These are phyloP conservation scores for Aurantiochytrium sp. DNA, from an alignment of 108 stramenopile genomes.

Conservation along the genomic window DNA sequence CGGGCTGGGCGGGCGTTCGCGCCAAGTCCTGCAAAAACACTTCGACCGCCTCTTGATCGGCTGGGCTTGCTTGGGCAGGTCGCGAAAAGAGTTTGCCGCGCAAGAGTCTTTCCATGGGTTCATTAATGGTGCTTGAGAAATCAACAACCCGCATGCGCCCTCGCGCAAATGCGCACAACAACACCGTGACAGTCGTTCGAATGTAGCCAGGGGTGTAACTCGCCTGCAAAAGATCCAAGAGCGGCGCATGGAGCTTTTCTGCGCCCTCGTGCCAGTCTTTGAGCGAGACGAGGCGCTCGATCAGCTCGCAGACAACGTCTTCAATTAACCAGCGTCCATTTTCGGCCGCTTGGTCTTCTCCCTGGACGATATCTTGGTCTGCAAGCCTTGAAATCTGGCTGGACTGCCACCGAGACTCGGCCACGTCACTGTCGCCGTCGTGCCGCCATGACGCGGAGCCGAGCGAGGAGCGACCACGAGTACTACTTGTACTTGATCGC, in stretches of 20 bases:
- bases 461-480: too few species aligned
- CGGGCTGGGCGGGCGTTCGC: slow-evolving; percentile 2
- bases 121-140: neutral
- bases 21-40: slow-evolving; percentile 8
- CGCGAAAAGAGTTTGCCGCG: neutral
- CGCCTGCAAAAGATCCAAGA: neutral
- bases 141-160: neutral
- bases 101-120: neutral
- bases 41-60: neutral
- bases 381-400: too few species aligned
- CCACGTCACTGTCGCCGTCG: too few species aligned
- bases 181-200: neutral
- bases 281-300: neutral
- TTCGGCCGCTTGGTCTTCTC: neutral
- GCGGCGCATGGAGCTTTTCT: neutral
- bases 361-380: too few species aligned
- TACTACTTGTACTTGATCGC: too few species aligned
- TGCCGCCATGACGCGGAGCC: too few species aligned
- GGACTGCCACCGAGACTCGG: too few species aligned
- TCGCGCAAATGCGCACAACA: neutral
- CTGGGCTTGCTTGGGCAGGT: neutral
- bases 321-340: neutral
- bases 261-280: neutral
- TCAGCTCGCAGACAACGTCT: neutral
- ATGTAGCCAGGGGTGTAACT: neutral